Base-by-base conservation (phyloP, 2,329 filamentous ascomycete species). In the Beauveria sp. region DNA sequence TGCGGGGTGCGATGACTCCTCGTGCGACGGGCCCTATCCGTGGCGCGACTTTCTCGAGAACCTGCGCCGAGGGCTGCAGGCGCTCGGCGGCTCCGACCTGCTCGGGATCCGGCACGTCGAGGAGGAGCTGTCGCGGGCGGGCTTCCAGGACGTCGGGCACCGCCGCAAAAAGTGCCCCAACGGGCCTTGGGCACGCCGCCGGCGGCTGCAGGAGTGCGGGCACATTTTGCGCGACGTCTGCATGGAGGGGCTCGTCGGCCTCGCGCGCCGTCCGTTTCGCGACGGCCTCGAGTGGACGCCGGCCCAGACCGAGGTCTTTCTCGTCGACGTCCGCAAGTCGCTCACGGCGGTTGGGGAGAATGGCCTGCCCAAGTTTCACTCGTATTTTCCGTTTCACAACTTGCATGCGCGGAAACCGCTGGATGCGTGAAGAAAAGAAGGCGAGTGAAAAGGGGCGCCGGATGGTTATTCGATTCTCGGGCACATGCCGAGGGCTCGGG, bases 121-220 rank as follows among this genome's bases (percentile, higher is more conserved):
- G 2, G 65, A 66, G 4, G 73, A 76, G 61, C 70, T 81, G 3
- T 10, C 34, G 46, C 61, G 2, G 68, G 73, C 75, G 7, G 80
- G 80, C 5, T 82, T 81, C 67, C 66, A 70, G 41, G 67, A 70
- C 22, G 65, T 81, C 30, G 65, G 65, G 4, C 72, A 75, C 65
- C 74, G 76, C 62, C 71, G 71, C 24, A 74, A 79, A 26, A 81
- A 81, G 66, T 76, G 75, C 8, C 80, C 80, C 4, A 67, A 81
- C 2, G 80, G 80, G 18, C 69, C 74, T 3, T 83, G 80, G 80
- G 74, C 80, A 3, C 72, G 72, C 53, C 72, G 73, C 60, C 66
- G 71, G 28, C 71, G 75, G 3, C 72, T 79, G 22, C 72, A 76
- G 52, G 72, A 77, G 41, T 80, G 77, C 63, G 80, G 80, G 2